Evolutionary conservation across 2,329 filamentous ascomycete genomes (phyloP).

Genomic region (Aspergillus sp.): DNA sequence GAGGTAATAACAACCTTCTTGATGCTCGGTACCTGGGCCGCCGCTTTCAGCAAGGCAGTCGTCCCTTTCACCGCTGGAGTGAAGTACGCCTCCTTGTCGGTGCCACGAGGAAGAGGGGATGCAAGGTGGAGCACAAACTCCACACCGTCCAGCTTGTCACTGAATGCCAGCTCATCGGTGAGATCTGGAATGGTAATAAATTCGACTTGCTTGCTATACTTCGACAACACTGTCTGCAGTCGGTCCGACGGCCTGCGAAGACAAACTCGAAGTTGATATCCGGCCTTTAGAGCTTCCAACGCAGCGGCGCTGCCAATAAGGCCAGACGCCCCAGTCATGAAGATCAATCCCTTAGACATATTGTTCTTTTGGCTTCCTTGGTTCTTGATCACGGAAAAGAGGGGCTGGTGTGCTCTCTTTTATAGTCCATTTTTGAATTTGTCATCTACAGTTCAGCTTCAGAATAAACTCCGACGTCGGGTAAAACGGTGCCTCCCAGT

Average conservation of each 20-base stretch:
- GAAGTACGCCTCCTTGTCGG: conserved; percentile 13
- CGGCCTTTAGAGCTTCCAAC: conserved; percentile 18
- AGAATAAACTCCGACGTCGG: too few relatives aligned
- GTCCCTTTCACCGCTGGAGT: conserved; percentile 25
- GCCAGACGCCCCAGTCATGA: conserved; percentile 27
- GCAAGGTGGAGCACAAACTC: conserved; percentile 28
- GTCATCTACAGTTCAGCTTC: too few relatives aligned
- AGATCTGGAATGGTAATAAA: conserved; percentile 21
- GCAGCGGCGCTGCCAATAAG: conserved; percentile 26
- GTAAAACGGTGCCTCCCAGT: too few relatives aligned
- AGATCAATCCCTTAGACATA: not conserved
- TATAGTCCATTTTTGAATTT: too few relatives aligned
- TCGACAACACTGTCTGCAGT: not conserved
- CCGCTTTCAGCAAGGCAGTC: conserved; percentile 16
- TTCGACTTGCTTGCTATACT: conserved; percentile 10
- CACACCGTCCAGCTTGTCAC: conserved; percentile 18
- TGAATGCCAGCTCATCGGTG: conserved; percentile 16
- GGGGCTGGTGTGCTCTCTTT: too few relatives aligned
- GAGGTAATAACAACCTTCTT: conserved; percentile 26
- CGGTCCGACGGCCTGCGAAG: conserved; percentile 17
- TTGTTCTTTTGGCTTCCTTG: too few relatives aligned
- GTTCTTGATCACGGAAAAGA: too few relatives aligned
- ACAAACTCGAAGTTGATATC: conserved; percentile 19
- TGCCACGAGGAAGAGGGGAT: conserved; percentile 17
- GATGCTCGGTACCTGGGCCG: conserved; percentile 18